Base-by-base conservation (phyloP, 371 early-diverging fungal genomes). In the Mucor sp. region DNA sequence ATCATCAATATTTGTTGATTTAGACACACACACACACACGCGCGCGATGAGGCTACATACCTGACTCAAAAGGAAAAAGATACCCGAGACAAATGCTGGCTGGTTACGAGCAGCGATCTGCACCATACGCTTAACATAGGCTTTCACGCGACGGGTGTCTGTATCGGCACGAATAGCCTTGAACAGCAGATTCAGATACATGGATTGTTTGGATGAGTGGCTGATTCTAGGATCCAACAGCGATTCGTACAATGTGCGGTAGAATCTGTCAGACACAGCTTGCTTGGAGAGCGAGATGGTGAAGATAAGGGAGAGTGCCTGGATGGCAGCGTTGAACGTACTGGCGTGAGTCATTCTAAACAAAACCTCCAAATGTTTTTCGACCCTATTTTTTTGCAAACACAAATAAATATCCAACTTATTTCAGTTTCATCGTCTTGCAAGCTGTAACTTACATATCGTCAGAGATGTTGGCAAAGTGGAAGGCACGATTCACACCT, bases 401-500 rank as follows among this genome's bases (percentile, higher is more conserved):
- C 33, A 48, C 3, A 53, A 50, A 58, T 27, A 68, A 60, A 55
- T 43, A 63, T 57, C 65, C 30, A 35, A 37, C 32, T 55, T 44
- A 35, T 44, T n/a, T 48, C 30, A 33, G 41, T 59, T 50, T 28
- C 32, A 28, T 27, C 25, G 50, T 41, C 4, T 27, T 11, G 23
- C 25, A 23, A 53, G 53, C 6, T 53, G 23, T 23, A 11, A 74
- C 80, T 78, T 90, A 91, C 76, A 86, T 85, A n/a, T 82, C 83
- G 69, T 92, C 91, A 3, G 90, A 88, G 19, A 97, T 80, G 70
- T 93, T 85, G 37, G 95, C 86, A 74, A 91, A 98, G 23, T 97
- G 97, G 79, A 96, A 94, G 11, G 97, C 95, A 55, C 99, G 94
- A 72, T 97, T 96, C 39, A 98, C 90, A 67, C 99, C 99, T 0